Evolutionary conservation across 495 filamentous ascomycete genomes (phyloP).

Genomic region (Aspergillus coremiiformis): DNA sequence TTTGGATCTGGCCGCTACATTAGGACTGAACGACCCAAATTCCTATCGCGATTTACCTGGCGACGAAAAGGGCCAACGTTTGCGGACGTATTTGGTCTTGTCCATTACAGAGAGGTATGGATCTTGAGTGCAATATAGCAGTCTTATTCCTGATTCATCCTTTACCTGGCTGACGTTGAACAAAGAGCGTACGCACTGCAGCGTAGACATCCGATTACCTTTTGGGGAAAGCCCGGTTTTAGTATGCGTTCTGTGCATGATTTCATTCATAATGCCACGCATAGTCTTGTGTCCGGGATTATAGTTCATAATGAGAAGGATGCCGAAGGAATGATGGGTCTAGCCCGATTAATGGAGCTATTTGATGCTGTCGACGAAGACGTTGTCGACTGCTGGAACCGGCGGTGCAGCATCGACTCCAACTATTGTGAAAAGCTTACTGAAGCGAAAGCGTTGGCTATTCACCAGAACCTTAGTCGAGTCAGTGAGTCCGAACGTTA

Average conservation of each 20-base stretch:
- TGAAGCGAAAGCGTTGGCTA: constrained; percentile 27
- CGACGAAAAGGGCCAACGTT: constrained; percentile 37
- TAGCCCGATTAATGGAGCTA: constrained; percentile 35
- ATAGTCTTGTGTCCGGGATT: constrained; percentile 36
- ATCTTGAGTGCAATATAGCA: not conserved
- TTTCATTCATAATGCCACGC: constrained; percentile 33
- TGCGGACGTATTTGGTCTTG: constrained; percentile 49
- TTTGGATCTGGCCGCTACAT: constrained; percentile 47
- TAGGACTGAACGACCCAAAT: constrained; percentile 51
- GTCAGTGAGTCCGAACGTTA: constrained; percentile 28
- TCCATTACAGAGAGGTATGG: constrained; percentile 52
- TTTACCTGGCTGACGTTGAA: constrained; percentile 1
- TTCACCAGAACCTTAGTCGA: constrained; percentile 28
- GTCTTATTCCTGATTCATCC: not conserved
- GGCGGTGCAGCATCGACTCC: constrained; percentile 27
- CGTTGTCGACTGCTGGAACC: constrained; percentile 37
- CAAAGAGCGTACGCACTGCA: constrained; percentile 69
- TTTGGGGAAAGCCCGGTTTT: constrained; percentile 31
- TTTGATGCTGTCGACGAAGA: constrained; percentile 40
- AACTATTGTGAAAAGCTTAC: constrained; percentile 32
- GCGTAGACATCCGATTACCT: constrained; percentile 35
- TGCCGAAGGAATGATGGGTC: constrained; percentile 38
- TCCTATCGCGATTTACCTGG: constrained; percentile 40
- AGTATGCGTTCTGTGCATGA: constrained; percentile 34
- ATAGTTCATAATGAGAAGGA: constrained; percentile 40